phyloP scores from a whole-genome alignment of 306 rosid genomes.

The Glycyrrhiza uralensis region DNA sequence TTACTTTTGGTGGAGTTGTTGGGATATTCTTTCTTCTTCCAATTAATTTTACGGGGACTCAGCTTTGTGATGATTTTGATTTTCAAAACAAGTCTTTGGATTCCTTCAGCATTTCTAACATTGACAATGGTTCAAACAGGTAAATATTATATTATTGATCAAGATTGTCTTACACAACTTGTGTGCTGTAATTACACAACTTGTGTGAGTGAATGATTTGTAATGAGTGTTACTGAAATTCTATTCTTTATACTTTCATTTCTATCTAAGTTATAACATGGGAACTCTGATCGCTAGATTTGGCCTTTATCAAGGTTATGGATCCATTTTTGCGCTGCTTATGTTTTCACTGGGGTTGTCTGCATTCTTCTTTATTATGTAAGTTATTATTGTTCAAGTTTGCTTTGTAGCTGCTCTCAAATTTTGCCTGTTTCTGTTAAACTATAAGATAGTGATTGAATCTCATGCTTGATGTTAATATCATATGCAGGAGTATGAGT shows the following conservation, averaged over 20 bases:
- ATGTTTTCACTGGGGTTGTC: constrained; percentile 69
- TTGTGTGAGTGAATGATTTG: constrained; percentile 3
- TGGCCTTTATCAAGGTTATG: constrained; percentile 75
- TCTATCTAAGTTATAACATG: constrained; percentile 20
- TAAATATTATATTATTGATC: constrained; percentile 29
- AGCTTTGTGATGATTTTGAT: constrained; percentile 46
- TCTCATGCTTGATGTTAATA: constrained; percentile 22
- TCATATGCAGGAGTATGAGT: constrained; percentile 54
- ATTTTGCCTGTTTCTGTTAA: constrained; percentile 17
- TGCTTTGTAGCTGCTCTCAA: not conserved
- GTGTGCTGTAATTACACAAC: not conserved
- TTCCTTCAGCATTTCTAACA: constrained; percentile 83
- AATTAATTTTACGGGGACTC: constrained; percentile 62
- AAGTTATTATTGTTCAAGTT: constrained; percentile 40
- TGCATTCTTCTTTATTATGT: constrained; percentile 79
- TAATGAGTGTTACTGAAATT: not conserved
- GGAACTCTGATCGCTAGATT: constrained; percentile 45
- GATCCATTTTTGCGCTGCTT: constrained; percentile 71
- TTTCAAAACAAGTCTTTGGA: constrained; percentile 59
- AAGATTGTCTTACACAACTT: not conserved
- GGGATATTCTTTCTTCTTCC: constrained; percentile 75
- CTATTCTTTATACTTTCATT: constrained; percentile 1
- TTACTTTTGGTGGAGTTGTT: constrained; percentile 58
- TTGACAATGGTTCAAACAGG: constrained; percentile 69
- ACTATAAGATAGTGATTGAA: not conserved